Percentiles rank a stretch among this genome's conserved stretches.
These are phyloP conservation scores for Penicillium sp. DNA, from an alignment of 2,329 filamentous ascomycete genomes.

Conservation along the genomic window DNA sequence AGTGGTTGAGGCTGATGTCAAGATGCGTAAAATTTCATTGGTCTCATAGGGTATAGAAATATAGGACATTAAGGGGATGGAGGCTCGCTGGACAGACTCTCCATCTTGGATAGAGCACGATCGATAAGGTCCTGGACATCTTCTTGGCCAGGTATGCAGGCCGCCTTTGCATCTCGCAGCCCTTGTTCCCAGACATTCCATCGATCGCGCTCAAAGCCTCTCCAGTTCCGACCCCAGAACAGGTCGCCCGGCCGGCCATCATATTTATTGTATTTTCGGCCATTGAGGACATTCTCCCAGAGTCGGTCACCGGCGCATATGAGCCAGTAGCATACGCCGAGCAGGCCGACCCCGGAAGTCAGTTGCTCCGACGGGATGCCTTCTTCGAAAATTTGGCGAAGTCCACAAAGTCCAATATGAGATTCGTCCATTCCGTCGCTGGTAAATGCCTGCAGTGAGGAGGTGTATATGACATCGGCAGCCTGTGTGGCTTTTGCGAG, in stretches of 20 bases:
- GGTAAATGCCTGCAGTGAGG: not conserved
- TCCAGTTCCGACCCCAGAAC: not conserved
- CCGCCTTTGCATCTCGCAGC: not conserved
- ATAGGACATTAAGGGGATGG: not conserved
- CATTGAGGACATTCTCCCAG: conserved; percentile 6
- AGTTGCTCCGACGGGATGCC: not conserved
- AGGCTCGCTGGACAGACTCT: not conserved
- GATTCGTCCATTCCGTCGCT: conserved; percentile 5
- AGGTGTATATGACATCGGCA: conserved; percentile 1
- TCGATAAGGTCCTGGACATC: not conserved
- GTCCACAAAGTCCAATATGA: not conserved
- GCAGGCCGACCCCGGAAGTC: not conserved
- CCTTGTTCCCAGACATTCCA: conserved; percentile 5
- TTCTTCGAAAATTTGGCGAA: conserved; percentile 3
- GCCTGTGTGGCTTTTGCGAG: conserved; percentile 2
- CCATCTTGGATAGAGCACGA: conserved; percentile 2
- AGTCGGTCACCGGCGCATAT: conserved; percentile 6
- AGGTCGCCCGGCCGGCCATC: conserved; percentile 3
- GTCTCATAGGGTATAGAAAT: not conserved
- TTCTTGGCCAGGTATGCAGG: not conserved
- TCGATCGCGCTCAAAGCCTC: conserved; percentile 4
- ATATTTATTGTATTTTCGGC: conserved; percentile 3
- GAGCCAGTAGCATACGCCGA: conserved; percentile 5
- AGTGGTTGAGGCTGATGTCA: too few relatives aligned
- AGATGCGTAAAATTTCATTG: not conserved